A percentile compares a stretch with the other conserved stretches of the same genome.
Evolutionary conservation across 345 rosid genomes (phyloP).

Genomic region (Eucalyptus marginata): DNA sequence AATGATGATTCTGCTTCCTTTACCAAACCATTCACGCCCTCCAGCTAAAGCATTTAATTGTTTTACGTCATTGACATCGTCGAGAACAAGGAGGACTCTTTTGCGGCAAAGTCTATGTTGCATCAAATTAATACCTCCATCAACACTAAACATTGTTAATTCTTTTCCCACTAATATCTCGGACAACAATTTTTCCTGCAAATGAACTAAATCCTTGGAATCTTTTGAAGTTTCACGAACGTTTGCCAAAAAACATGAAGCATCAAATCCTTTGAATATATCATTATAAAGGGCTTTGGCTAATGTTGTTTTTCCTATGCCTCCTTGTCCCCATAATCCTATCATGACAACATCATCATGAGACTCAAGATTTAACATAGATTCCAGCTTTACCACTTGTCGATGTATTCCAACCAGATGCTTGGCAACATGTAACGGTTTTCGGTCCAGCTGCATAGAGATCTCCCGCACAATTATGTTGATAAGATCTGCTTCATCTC

Average conservation of each 20-base stretch:
- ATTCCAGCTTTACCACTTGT: accelerated
- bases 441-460: not conserved
- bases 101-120: too few species aligned
- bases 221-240: not conserved
- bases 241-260: not conserved
- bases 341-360: not conserved
- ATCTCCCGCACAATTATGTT: not conserved
- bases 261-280: not conserved
- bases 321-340: not conserved
- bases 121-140: too few species aligned
- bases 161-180: not conserved
- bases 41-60: too few species aligned
- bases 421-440: not conserved
- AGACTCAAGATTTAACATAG: not conserved
- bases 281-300: not conserved
- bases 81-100: too few species aligned
- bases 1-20: too few species aligned
- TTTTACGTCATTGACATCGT: too few species aligned
- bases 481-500: not conserved
- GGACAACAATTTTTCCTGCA: not conserved
- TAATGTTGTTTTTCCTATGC: not conserved
- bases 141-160: too few species aligned
- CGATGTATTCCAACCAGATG: not conserved
- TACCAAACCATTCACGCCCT: too few species aligned
- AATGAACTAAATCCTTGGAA: not conserved